Evolutionary conservation across 257 asterid genomes (phyloP), one percentile per base, ranked within the genome.

Genomic region (Apocynum venetum): DNA sequence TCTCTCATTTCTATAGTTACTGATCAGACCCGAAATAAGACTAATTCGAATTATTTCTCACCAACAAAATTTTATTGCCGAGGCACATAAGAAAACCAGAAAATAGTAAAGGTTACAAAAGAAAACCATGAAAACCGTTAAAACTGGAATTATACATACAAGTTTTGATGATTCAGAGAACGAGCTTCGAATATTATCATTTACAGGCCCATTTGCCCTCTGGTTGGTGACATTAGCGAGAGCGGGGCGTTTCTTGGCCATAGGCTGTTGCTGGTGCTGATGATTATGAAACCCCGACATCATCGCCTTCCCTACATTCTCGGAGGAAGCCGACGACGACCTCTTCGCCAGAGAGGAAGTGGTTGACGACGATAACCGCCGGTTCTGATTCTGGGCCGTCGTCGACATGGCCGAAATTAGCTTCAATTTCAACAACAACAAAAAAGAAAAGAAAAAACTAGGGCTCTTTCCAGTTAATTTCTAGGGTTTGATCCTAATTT

Each of bases 241-340:
- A 66, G 97, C 98, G 36, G 94, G 94, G 0, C 98, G 88, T 67
- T 92, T 94, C 93, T 92, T 91, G 82, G 88, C 86, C n/a, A 82
- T 74, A 51, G 73, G 73, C 35, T 80, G 86, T 25, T 79, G 82
- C 19, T 75, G 81, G 9, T 77, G 83, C 36, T 78, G 81, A 12
- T 70, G 82, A 11, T 69, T 67, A 64, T 79, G 72, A 6, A 65
- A 3, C 69, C 87, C 74, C 5, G 87, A 78, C 12, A 84, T 55
- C 72, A 79, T 8, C 69, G 86, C 51, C 76, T 80, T 82, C 78
- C 89, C 89, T 43, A 85, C 88, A 11, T 89, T 90, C 68, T 80
- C 85, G 20, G 79, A 66, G 43, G 83, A 38, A 53, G 91, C 80
- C 14, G 87, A 82, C 3, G 96, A 84, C 0, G 90, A 89, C n/a